Evolutionary conservation across 257 asterid genomes (phyloP), one percentile per base, ranked within the genome.

Genomic region (Ajuga chamaepitys): DNA sequence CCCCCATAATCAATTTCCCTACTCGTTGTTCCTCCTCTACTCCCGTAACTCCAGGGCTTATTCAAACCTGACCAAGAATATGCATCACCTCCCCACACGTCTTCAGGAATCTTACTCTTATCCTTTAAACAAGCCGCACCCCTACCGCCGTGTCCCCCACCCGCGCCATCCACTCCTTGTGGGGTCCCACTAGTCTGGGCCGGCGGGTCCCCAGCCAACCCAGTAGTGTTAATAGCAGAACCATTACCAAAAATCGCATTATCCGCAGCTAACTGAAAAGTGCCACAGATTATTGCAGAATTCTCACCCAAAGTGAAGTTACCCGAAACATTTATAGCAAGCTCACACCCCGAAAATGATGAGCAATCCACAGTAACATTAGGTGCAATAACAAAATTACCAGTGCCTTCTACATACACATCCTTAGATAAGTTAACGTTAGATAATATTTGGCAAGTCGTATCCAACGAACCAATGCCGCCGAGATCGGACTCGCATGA

Each of bases 81-180:
- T 0, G 89, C 86, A 83, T 90, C 97, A 61, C 97, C 99, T 32
- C 97, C 99, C 99, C 99, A 94, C 13, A 88, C 97, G 13, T 94
- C 99, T 64, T 86, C 99, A 11, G 89, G 84, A 61, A 78, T 80
- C 83, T 94, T 90, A 70, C 83, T 66, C 63, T 74, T 67, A 73
- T 94, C 88, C 74, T 53, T 74, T 83, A 88, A 77, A 71, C 97
- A 90, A 8, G 93, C 86, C 0, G 97, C 99, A 3, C 97, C 99
- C 64, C 99, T 80, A 2, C 97, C 99, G 13, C 99, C 99, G 75
- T 90, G 89, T 8, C 99, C 99, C 51, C 99, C 99, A 9, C 99
- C 99, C 0, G 95, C 95, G 60, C 97, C 99, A 58, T 94, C 96
- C 66, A 82, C 64, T 37, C 95, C 95, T 72, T 83, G 95, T 0